Percentiles rank a stretch among this genome's conserved stretches.
Conservation (phyloP, 2,329 filamentous ascomycete genomes). For the Tolypocladium paradoxum region DNA sequence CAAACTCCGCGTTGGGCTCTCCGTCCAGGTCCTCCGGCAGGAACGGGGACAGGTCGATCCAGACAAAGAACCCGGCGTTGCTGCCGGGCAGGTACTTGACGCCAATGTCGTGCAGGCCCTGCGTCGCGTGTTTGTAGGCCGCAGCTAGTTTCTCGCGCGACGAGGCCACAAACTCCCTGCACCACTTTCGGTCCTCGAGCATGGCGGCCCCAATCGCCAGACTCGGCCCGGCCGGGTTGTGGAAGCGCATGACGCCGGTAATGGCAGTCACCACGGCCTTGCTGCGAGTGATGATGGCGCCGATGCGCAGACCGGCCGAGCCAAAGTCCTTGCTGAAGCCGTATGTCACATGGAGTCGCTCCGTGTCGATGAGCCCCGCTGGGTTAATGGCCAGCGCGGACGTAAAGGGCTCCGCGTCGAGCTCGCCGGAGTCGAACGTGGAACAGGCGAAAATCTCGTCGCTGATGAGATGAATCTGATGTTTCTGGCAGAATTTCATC, state of each 20-base stretch:
- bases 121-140: slow-evolving; percentile 27
- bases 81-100: slow-evolving; percentile 31
- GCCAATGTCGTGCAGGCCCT: slow-evolving; percentile 25
- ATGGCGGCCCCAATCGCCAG: slow-evolving; percentile 32
- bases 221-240: slow-evolving; percentile 33
- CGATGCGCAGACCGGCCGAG: slow-evolving; percentile 39
- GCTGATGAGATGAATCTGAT: slow-evolving; percentile 41
- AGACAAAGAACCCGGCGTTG: slow-evolving; percentile 50
- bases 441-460: slow-evolving; percentile 50
- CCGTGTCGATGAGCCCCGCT: slow-evolving; percentile 30
- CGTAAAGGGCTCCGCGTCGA: slow-evolving; percentile 26
- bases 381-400: slow-evolving; percentile 37
- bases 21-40: slow-evolving; percentile 19
- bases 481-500: slow-evolving; percentile 37
- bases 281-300: slow-evolving; percentile 32
- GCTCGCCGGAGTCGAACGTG: slow-evolving; percentile 28
- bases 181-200: slow-evolving; percentile 34
- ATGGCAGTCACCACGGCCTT: slow-evolving; percentile 22
- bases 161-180: slow-evolving; percentile 28
- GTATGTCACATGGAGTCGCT: slow-evolving; percentile 39
- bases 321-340: slow-evolving; percentile 40
- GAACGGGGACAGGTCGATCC: slow-evolving; percentile 36
- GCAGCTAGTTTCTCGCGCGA: slow-evolving; percentile 28
- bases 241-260: slow-evolving; percentile 30
- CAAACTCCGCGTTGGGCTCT: slow-evolving; percentile 28